These are phyloP conservation scores for Venturia pyrina DNA, from an alignment of 2,329 filamentous ascomycete species.

Conservation along the genomic window DNA sequence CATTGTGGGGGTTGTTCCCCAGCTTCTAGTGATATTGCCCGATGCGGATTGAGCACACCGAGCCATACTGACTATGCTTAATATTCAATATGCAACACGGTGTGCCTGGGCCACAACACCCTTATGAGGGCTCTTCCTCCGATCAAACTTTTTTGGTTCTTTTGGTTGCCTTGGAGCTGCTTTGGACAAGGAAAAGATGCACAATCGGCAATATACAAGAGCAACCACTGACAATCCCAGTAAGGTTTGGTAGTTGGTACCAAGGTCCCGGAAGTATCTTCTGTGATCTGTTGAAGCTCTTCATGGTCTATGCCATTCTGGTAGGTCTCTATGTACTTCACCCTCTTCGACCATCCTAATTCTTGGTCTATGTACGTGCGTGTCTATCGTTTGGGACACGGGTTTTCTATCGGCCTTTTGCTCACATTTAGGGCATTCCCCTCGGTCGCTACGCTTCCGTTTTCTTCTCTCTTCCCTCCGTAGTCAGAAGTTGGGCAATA, in stretches of 20 bases:
- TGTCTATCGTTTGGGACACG: no score
- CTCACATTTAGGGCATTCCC: no score
- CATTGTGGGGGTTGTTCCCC: background rate
- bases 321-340: background rate
- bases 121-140: background rate
- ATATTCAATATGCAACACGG: background rate
- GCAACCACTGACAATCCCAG: background rate
- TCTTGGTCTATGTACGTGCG: no score
- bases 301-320: background rate
- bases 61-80: background rate
- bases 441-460: no score
- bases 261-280: background rate
- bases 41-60: background rate
- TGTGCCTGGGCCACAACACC: background rate
- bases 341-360: background rate
- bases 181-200: background rate
- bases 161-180: background rate
- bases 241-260: background rate
- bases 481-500: no score
- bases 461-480: no score
- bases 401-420: no score
- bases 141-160: background rate
- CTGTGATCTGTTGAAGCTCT: background rate
- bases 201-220: background rate
- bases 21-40: background rate